Percentiles rank a stretch among this genome's conserved stretches.
These are phyloP conservation scores for Diaporthe velutina DNA, from an alignment of 2,329 filamentous ascomycete species.

Conservation along the genomic window DNA sequence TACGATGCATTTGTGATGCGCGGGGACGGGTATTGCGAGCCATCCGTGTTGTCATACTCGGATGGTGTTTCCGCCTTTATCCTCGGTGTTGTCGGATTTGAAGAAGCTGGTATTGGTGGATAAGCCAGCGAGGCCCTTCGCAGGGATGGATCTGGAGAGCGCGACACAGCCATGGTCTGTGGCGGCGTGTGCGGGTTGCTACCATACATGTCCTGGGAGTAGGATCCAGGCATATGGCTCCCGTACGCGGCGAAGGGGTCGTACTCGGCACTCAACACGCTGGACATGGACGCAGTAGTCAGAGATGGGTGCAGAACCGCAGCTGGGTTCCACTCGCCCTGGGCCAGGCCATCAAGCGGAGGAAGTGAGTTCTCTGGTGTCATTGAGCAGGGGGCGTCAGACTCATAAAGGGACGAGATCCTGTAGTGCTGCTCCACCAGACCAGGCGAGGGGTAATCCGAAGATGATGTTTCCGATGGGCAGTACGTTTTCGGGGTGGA, in stretches of 20 bases:
- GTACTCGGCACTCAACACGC: slow-evolving; percentile 64
- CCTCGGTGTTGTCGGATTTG: slow-evolving; percentile 47
- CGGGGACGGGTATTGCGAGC: slow-evolving; percentile 57
- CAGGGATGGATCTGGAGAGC: slow-evolving; percentile 47
- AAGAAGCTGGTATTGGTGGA: slow-evolving; percentile 42
- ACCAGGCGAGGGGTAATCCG: slow-evolving; percentile 61
- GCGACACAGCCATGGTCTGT: slow-evolving; percentile 43
- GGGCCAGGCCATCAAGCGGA: slow-evolving; percentile 55
- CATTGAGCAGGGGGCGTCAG: slow-evolving; percentile 54
- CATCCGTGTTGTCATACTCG: slow-evolving; percentile 53
- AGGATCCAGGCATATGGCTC: slow-evolving; percentile 50
- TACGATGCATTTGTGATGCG: slow-evolving; percentile 52
- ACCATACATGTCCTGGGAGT: slow-evolving; percentile 60
- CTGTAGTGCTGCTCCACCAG: slow-evolving; percentile 57
- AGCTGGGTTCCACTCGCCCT: slow-evolving; percentile 58
- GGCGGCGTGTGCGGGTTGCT: slow-evolving; percentile 42
- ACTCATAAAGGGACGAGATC: slow-evolving; percentile 56
- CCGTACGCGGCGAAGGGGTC: slow-evolving; percentile 64
- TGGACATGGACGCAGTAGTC: slow-evolving; percentile 57
- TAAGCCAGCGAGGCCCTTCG: slow-evolving; percentile 50
- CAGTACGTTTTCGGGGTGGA: slow-evolving; percentile 60
- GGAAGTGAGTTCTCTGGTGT: slow-evolving; percentile 50
- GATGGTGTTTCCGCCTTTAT: slow-evolving; percentile 55
- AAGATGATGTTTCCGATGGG: slow-evolving; percentile 55
- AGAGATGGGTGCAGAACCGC: slow-evolving; percentile 55